Conservation (phyloP, 2,329 filamentous ascomycete genomes). For the Colletotrichum orbiculare region DNA sequence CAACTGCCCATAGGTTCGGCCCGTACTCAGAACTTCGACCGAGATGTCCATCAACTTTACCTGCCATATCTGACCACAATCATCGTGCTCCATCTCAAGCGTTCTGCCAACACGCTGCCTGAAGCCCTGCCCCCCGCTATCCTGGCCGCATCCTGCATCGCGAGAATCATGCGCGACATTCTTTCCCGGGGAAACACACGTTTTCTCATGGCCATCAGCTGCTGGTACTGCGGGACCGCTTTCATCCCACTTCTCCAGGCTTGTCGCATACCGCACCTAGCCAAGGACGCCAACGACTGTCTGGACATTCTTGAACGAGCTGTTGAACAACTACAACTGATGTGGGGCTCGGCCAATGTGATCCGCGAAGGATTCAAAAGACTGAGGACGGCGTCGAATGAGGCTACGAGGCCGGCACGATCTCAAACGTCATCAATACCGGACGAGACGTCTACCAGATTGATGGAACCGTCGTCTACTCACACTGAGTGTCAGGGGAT, state of each 20-base stretch:
- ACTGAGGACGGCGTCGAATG: constrained; percentile 33
- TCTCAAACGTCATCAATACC: background rate
- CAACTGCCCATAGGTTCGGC: constrained; percentile 45
- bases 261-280: constrained; percentile 45
- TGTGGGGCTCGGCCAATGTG: constrained; percentile 51
- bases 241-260: constrained; percentile 54
- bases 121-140: constrained; percentile 50
- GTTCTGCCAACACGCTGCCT: constrained; percentile 49
- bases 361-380: constrained; percentile 47
- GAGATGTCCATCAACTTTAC: constrained; percentile 54
- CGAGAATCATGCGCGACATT: constrained; percentile 51
- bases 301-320: constrained; percentile 46
- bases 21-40: constrained; percentile 48
- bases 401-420: background rate
- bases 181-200: constrained; percentile 50
- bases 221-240: constrained; percentile 55
- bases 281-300: constrained; percentile 46
- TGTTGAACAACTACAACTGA: constrained; percentile 45
- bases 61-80: constrained; percentile 55
- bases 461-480: background rate
- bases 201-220: constrained; percentile 55
- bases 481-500: constrained; percentile 7
- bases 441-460: background rate
- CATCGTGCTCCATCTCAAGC: constrained; percentile 51
- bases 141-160: constrained; percentile 51